These are phyloP conservation scores for Metschnikowia reukaufii DNA, from an alignment of 805 yeast genomes.

Conservation along the genomic window DNA sequence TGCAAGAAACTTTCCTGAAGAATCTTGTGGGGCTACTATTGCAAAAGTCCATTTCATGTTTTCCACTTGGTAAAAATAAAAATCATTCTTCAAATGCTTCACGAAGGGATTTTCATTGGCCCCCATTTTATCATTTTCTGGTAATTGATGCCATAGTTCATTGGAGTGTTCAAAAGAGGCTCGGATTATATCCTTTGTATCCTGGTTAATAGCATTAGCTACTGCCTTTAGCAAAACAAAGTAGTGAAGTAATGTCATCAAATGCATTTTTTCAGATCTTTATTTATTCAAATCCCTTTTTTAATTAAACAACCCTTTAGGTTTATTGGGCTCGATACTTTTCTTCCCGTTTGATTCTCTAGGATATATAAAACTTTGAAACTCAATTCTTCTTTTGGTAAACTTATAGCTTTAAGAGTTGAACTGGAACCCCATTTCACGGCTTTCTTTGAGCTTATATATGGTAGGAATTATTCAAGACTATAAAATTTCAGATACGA, in stretches of 20 bases:
- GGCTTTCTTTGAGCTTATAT: no score
- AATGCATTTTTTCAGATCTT: no score
- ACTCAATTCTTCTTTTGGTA: no score
- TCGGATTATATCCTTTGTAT: not conserved
- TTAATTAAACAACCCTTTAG: no score
- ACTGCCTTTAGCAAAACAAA: not conserved
- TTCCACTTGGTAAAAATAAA: not conserved
- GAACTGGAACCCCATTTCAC: no score
- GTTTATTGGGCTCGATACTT: no score
- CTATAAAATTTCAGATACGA: no score
- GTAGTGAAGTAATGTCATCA: not conserved
- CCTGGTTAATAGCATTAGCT: not conserved
- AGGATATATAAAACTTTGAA: no score
- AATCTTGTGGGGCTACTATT: slow-evolving; percentile 1
- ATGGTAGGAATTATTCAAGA: no score
- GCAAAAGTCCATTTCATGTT: not conserved
- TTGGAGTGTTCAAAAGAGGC: not conserved
- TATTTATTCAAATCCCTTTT: no score
- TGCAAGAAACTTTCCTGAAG: not conserved
- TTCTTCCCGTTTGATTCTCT: no score
- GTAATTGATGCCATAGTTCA: not conserved
- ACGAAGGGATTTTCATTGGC: not conserved
- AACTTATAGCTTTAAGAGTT: no score
- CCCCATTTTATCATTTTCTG: not conserved
- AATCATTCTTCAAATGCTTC: not conserved